Conservation (phyloP, 441 rosid species). For the Adansonia grandidieri region DNA sequence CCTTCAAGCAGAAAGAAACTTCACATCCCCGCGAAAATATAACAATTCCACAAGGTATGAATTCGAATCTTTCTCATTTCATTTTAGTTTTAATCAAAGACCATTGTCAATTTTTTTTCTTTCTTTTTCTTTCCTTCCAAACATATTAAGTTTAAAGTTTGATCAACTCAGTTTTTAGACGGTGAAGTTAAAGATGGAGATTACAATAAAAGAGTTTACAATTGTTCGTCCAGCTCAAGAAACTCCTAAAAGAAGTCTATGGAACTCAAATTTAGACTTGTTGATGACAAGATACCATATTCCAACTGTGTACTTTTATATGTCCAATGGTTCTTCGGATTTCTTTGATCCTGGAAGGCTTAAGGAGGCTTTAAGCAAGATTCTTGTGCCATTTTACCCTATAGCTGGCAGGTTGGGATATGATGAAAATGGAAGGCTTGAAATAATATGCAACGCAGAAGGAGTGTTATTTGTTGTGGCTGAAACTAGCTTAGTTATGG, state of each 20-base stretch:
- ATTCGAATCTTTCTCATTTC: too few species aligned
- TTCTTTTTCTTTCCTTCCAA: too few species aligned
- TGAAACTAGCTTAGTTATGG: constrained; percentile 25
- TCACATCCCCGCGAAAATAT: too few species aligned
- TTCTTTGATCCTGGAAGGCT: constrained; percentile 38
- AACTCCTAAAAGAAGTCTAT: constrained; percentile 23
- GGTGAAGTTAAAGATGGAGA: constrained; percentile 24
- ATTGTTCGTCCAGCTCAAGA: constrained; percentile 36
- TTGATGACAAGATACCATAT: constrained; percentile 8
- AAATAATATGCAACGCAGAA: background rate
- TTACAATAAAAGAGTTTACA: constrained; percentile 29
- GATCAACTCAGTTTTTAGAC: too few species aligned
- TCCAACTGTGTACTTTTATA: background rate
- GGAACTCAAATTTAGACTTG: constrained; percentile 42
- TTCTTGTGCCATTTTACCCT: constrained; percentile 45
- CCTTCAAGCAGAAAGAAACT: too few species aligned
- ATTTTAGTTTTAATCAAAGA: too few species aligned
- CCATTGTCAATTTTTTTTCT: too few species aligned
- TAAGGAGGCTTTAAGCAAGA: constrained; percentile 43
- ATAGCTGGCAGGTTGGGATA: constrained; percentile 24
- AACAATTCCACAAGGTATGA: too few species aligned
- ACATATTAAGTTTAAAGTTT: too few species aligned
- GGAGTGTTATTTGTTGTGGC: constrained; percentile 47
- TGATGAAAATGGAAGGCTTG: too few species aligned
- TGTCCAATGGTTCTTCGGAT: too few species aligned